Percentiles rank a stretch among this genome's conserved stretches.
These are phyloP conservation scores for Trypanosoma boissoni DNA, from an alignment of 208 protist species.

Conservation along the genomic window DNA sequence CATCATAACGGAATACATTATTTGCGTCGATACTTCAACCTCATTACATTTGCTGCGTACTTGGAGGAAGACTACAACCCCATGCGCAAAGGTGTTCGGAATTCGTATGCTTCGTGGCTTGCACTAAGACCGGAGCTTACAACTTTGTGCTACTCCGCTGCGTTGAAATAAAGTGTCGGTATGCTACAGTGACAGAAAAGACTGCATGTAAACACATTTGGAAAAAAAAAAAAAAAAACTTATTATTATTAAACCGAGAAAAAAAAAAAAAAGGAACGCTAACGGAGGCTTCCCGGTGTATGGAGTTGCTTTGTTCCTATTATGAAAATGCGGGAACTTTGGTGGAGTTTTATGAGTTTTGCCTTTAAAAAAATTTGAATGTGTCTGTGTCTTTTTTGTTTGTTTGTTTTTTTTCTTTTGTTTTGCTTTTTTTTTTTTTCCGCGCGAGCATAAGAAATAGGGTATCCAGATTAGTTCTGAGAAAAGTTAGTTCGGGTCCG, in stretches of 20 bases:
- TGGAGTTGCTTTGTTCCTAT: too few species aligned
- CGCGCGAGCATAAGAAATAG: too few species aligned
- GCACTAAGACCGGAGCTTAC: constrained; percentile 61
- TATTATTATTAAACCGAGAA: neutral
- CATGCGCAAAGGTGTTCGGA: constrained; percentile 52
- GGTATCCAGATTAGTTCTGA: too few species aligned
- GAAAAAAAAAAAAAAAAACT: constrained; percentile 7
- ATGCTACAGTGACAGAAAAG: neutral
- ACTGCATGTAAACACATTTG: constrained; percentile 6
- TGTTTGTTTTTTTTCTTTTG: constrained; percentile 12
- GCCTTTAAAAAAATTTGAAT: too few species aligned
- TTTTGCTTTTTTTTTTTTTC: neutral
- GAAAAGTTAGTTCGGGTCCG: too few species aligned
- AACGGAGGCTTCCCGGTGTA: too few species aligned
- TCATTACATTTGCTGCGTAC: constrained; percentile 85
- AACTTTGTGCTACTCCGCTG: constrained; percentile 49
- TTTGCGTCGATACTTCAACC: constrained; percentile 84
- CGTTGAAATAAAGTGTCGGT: constrained; percentile 43
- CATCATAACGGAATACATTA: constrained; percentile 87
- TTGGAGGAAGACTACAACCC: constrained; percentile 79
- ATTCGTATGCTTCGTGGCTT: constrained; percentile 62
- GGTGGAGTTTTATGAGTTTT: too few species aligned
- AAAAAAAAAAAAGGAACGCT: constrained; percentile 5
- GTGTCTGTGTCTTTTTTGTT: constrained; percentile 1
- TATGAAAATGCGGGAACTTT: too few species aligned